These are phyloP conservation scores for Trichosporon coremiiforme DNA, from an alignment of 1,284 basidiomycete genomes.

Conservation along the genomic window DNA sequence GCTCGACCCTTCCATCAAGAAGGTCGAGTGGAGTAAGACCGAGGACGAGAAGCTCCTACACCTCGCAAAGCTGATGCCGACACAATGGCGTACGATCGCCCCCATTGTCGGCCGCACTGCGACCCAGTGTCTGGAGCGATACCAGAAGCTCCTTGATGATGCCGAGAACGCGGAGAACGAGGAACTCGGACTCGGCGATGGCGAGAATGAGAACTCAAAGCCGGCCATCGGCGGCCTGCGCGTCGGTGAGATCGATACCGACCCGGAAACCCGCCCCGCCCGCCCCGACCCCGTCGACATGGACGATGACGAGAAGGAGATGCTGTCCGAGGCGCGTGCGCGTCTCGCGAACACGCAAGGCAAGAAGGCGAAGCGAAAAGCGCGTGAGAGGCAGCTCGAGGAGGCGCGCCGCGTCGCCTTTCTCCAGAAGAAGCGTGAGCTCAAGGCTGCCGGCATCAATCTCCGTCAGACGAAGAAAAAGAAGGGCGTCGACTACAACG, in stretches of 20 bases:
- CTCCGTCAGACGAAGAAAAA: slow-evolving; percentile 81
- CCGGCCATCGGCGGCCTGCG: slow-evolving; percentile 88
- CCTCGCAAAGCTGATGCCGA: slow-evolving; percentile 98
- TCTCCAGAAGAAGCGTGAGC: slow-evolving; percentile 94
- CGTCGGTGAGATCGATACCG: slow-evolving; percentile 97
- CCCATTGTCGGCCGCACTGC: slow-evolving; percentile 99
- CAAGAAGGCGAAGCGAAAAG: slow-evolving; percentile 99
- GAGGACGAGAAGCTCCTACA: slow-evolving; percentile 99
- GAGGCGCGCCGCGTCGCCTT: slow-evolving; percentile 93
- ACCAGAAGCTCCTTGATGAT: slow-evolving; percentile 96
- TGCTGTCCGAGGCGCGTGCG: slow-evolving; percentile 97
- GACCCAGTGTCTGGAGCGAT: slow-evolving; percentile 96
- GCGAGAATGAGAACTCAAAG: slow-evolving; percentile 70
- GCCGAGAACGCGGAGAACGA: slow-evolving; percentile 93
- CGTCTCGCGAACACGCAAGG: slow-evolving; percentile 98
- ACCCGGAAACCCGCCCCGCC: slow-evolving; percentile 97
- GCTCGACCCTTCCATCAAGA: slow-evolving; percentile 99
- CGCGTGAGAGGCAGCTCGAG: slow-evolving; percentile 91
- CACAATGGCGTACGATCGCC: slow-evolving; percentile 99
- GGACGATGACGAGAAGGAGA: slow-evolving; percentile 99
- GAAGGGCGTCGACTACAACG: slow-evolving; percentile 98
- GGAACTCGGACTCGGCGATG: slow-evolving; percentile 84
- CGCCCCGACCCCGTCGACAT: slow-evolving; percentile 99
- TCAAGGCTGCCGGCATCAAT: slow-evolving; percentile 97
- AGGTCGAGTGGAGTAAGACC: slow-evolving; percentile 98